Percentiles rank a stretch among this genome's conserved stretches.
Evolutionary conservation across 106 monocot genomes (phyloP).

Genomic region (Amphibolis antarctica): DNA sequence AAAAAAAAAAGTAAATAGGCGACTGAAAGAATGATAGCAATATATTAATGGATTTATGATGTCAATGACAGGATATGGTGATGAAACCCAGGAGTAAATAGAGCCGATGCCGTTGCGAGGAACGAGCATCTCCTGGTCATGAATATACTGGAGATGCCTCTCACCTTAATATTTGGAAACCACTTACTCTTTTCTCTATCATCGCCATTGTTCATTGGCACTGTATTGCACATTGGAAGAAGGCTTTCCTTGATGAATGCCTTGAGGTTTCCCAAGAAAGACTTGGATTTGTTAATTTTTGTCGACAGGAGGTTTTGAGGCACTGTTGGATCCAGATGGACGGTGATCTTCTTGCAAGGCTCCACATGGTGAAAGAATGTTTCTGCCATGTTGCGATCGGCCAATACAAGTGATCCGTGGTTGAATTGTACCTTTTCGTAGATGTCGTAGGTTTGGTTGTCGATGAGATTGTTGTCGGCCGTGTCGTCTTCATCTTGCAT

Average conservation of each 20-base stretch:
- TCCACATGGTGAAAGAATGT: constrained; percentile 59
- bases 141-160: constrained; percentile 27
- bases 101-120: constrained; percentile 18
- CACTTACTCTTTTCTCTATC: constrained; percentile 9
- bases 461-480: background rate
- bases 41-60: background rate
- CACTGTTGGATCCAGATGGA: constrained; percentile 42
- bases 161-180: constrained; percentile 19
- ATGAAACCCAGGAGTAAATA: constrained; percentile 14
- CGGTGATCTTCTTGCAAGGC: constrained; percentile 48
- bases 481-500: constrained; percentile 12
- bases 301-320: background rate
- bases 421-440: constrained; percentile 40
- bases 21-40: no score
- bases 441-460: constrained; percentile 13
- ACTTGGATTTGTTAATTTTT: background rate
- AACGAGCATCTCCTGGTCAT: constrained; percentile 40
- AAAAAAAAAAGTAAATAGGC: no score
- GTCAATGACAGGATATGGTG: background rate
- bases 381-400: constrained; percentile 18
- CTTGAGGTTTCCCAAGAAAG: constrained; percentile 36
- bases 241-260: constrained; percentile 16
- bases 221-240: background rate
- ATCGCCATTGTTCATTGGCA: background rate
- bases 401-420: constrained; percentile 40